A percentile compares a stretch with the other conserved stretches of the same genome.
phyloP scores from a whole-genome alignment of 2,329 filamentous ascomycete genomes.

The Cercospora sp. region DNA sequence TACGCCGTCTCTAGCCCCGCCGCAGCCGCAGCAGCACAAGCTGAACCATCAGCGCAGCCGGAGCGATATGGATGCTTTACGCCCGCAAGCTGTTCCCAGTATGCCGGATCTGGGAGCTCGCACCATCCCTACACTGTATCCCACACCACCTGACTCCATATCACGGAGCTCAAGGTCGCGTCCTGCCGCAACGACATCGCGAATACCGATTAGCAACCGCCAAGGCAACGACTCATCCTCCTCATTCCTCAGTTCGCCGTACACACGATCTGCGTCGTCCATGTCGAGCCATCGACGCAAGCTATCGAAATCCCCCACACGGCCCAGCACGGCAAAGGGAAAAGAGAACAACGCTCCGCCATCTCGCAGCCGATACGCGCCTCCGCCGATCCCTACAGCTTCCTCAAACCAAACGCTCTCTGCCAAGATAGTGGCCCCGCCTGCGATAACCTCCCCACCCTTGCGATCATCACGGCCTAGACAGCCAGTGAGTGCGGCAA shows the following conservation, averaged over 20 bases:
- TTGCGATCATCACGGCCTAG: constrained; percentile 80
- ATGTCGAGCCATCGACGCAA: constrained; percentile 32
- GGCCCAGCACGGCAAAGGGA: constrained; percentile 23
- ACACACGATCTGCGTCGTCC: constrained; percentile 34
- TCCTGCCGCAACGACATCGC: constrained; percentile 26
- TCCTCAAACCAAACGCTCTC: constrained; percentile 51
- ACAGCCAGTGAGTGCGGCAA: constrained; percentile 73
- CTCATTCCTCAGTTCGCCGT: constrained; percentile 26
- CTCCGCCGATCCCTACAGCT: constrained; percentile 34
- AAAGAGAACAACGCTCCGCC: constrained; percentile 35
- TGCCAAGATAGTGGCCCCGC: constrained; percentile 71
- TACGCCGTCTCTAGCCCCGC: constrained; percentile 25
- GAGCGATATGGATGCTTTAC: constrained; percentile 35
- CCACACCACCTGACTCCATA: constrained; percentile 32
- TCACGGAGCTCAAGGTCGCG: constrained; percentile 9
- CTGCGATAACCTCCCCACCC: constrained; percentile 73
- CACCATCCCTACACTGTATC: constrained; percentile 26
- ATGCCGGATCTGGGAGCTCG: constrained; percentile 34
- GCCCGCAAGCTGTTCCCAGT: constrained; percentile 29
- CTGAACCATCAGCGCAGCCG: constrained; percentile 39
- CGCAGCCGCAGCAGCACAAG: constrained; percentile 22
- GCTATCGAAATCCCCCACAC: constrained; percentile 36
- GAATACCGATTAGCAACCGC: constrained; percentile 37
- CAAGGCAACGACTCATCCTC: constrained; percentile 38
- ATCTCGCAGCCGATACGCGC: constrained; percentile 40